Base-by-base conservation (phyloP, 768 basidiomycete genomes). In the Steccherinum ochraceum region DNA sequence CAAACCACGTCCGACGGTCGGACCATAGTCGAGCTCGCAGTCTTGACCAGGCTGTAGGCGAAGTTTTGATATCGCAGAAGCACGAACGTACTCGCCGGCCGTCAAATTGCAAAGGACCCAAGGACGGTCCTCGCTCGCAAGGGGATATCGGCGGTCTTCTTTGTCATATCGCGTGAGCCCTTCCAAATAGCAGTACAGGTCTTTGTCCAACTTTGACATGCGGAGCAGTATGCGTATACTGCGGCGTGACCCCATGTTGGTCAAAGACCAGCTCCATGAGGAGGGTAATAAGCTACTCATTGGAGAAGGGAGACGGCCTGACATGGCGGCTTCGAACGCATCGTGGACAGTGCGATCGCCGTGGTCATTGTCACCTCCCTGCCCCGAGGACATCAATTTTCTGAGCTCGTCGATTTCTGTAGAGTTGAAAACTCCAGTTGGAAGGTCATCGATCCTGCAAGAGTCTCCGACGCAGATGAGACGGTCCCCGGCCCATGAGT, bases 31-130 rank as follows among this genome's bases (percentile, higher is more conserved):
- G n/a, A n/a, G n/a, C n/a, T n/a, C n/a, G n/a, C n/a, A n/a, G n/a
- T 35, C 30, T 16, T 35, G 7, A 35, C 30, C 7, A n/a, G n/a
- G n/a, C n/a, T n/a, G n/a, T n/a, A n/a, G n/a, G n/a, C n/a, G 7
- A 40, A 52, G 41, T 20, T 41, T 26, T 4, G 12, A 16, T 7
- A 48, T 30, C 3, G 51, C 51, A 20, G 46, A 35, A 12, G 19
- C 46, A 4, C 51, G 39, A 5, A 52, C 51, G 26, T 52, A 52
- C 39, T 24, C 51, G 18, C 46, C 46, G 24, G 46, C 48, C 7
- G 40, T 20, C 13, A 52, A 23, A 18, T 52, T 52, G 40, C 46
- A 52, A 16, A 52, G 46, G 13, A 48, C 45, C 19, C n/a, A 40
- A 40, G 49, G 42, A 5, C 18, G 18, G 12, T 41, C 12, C 7